phyloP scores from a whole-genome alignment of 116 monocot species.

The Iris pallida region DNA sequence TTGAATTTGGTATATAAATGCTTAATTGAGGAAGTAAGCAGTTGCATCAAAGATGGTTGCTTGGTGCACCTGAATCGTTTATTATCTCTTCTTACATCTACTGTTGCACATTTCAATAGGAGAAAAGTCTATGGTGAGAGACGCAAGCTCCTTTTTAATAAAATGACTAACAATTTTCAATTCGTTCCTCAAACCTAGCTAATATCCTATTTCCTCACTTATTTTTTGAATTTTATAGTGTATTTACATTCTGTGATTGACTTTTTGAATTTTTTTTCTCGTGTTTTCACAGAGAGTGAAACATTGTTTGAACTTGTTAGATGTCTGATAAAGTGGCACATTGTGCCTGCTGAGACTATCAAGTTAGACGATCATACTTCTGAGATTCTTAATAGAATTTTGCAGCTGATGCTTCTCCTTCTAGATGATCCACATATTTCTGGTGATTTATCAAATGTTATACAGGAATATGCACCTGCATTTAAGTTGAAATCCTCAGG shows the following conservation, averaged over 20 bases:
- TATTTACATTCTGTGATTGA: neutral
- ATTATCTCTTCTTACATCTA: slow-evolving; percentile 48
- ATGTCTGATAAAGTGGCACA: slow-evolving; percentile 45
- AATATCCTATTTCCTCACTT: neutral
- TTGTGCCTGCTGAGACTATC: slow-evolving; percentile 20
- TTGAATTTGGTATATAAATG: slow-evolving; percentile 45
- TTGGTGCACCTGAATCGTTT: slow-evolving; percentile 36
- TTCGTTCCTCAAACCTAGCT: too few relatives aligned
- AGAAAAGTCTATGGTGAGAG: slow-evolving; percentile 46
- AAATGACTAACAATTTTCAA: too few relatives aligned
- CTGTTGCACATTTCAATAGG: slow-evolving; percentile 22
- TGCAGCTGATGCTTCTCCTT: slow-evolving; percentile 61
- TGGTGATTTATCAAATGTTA: slow-evolving; percentile 33
- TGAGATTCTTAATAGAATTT: slow-evolving; percentile 36
- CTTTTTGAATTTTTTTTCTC: neutral
- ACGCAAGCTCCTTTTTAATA: neutral
- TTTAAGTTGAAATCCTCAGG: slow-evolving; percentile 56
- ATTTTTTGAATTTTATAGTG: neutral
- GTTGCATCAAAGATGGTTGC: slow-evolving; percentile 24
- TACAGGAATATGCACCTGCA: slow-evolving; percentile 42
- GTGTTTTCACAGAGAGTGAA: slow-evolving; percentile 35
- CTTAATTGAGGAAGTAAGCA: slow-evolving; percentile 39
- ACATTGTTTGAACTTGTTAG: slow-evolving; percentile 42
- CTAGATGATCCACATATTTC: slow-evolving; percentile 46
- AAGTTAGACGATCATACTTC: slow-evolving; percentile 23